These are phyloP conservation scores for Trametes sanguinea DNA, from an alignment of 768 basidiomycete genomes.

Conservation along the genomic window DNA sequence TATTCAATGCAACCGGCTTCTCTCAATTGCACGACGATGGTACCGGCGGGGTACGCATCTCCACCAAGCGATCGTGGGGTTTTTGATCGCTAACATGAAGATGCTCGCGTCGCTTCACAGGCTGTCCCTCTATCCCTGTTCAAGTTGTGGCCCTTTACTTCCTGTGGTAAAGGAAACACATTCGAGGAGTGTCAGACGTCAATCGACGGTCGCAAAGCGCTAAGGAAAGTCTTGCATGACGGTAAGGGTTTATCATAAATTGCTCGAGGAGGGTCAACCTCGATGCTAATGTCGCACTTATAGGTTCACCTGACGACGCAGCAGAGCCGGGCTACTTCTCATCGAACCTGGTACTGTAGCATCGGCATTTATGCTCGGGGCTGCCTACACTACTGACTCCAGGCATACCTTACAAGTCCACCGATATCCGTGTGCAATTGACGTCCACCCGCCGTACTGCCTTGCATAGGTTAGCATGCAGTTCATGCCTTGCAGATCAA, in stretches of 20 bases:
- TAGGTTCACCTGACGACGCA: slow-evolving; percentile 59
- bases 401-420: slow-evolving; percentile 43
- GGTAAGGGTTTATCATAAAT: slow-evolving; percentile 36
- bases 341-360: slow-evolving; percentile 49
- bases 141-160: slow-evolving; percentile 56
- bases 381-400: slow-evolving; percentile 40
- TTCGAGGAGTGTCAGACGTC: slow-evolving; percentile 58
- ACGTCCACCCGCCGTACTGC: slow-evolving; percentile 61
- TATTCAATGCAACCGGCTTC: slow-evolving; percentile 51
- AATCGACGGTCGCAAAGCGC: slow-evolving; percentile 45
- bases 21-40: slow-evolving; percentile 66
- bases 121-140: slow-evolving; percentile 58
- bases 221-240: slow-evolving; percentile 49
- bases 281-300: too few relatives aligned
- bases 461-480: slow-evolving; percentile 51
- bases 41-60: slow-evolving; percentile 54
- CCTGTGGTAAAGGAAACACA: slow-evolving; percentile 38
- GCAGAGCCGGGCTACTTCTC: slow-evolving; percentile 70
- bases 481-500: slow-evolving; percentile 1
- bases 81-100: background rate
- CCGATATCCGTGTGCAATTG: slow-evolving; percentile 56
- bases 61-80: too few relatives aligned
- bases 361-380: slow-evolving; percentile 48
- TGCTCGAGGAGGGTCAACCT: too few relatives aligned
- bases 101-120: background rate